A percentile compares a stretch with the other conserved stretches of the same genome.
Conservation (phyloP, 306 rosid genomes). For the Aeschynomene evenia region DNA sequence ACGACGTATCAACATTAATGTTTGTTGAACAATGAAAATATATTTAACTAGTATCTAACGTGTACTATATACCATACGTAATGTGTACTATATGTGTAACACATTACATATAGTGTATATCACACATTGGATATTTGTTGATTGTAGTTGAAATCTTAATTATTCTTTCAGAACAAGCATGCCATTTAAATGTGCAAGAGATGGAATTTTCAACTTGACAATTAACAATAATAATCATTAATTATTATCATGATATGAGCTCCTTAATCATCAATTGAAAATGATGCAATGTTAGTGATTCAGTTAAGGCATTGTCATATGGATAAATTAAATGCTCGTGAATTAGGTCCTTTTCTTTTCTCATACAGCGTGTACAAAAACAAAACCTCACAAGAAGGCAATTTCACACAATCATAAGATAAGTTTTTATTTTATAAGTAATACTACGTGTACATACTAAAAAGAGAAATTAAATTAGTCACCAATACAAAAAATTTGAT, state of each 20-base stretch:
- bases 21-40: no score
- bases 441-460: no score
- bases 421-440: no score
- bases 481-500: no score
- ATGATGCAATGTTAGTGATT: not conserved
- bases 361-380: not conserved
- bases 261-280: constrained; percentile 6
- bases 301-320: not conserved
- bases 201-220: not conserved
- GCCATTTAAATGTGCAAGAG: not conserved
- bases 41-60: no score
- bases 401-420: not conserved
- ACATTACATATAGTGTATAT: no score
- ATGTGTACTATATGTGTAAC: no score
- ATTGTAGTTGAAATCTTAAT: not conserved
- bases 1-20: no score
- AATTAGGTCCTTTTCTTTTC: not conserved
- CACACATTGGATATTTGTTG: not conserved
- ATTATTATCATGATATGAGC: not conserved
- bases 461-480: no score
- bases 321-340: constrained; percentile 1
- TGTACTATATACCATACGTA: no score
- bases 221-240: not conserved
- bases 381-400: not conserved
- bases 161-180: not conserved